Conservation (phyloP, 768 basidiomycete species). For the Mycena indigotica region DNA sequence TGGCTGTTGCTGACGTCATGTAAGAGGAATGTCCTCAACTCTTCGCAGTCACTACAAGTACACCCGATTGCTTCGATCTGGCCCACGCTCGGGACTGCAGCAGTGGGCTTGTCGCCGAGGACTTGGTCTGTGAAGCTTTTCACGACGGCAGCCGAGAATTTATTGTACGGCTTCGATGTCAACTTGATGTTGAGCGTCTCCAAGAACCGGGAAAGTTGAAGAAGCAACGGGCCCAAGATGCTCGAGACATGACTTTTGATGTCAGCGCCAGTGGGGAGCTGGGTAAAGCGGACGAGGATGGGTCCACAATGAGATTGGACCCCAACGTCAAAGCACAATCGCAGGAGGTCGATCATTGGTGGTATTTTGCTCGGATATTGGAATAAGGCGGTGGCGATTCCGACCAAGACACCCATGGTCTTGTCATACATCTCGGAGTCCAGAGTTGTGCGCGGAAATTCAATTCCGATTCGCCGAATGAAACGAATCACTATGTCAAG, state of each 20-base stretch:
- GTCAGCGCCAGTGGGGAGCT: constrained; percentile 4
- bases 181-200: not conserved
- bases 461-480: not conserved
- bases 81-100: constrained; percentile 2
- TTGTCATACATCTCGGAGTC: not conserved
- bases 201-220: constrained; percentile 12
- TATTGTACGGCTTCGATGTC: constrained; percentile 10
- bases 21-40: constrained; percentile 14
- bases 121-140: constrained; percentile 15
- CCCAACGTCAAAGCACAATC: constrained; percentile 21
- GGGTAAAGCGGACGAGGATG: constrained; percentile 10
- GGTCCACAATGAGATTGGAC: constrained; percentile 4
- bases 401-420: not conserved
- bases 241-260: constrained; percentile 9
- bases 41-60: constrained; percentile 9
- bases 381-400: not conserved
- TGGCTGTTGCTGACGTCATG: not conserved
- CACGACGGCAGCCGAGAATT: constrained; percentile 18
- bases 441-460: too few relatives aligned
- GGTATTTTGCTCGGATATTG: not conserved
- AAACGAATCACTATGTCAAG: not conserved
- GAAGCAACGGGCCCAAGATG: constrained; percentile 18
- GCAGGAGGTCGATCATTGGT: constrained; percentile 8
- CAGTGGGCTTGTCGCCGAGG: constrained; percentile 14
- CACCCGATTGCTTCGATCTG: constrained; percentile 13